A percentile compares a stretch with the other conserved stretches of the same genome.
These are phyloP conservation scores for Ustilago cynodontis DNA, from an alignment of 1,284 basidiomycete species.

Conservation along the genomic window DNA sequence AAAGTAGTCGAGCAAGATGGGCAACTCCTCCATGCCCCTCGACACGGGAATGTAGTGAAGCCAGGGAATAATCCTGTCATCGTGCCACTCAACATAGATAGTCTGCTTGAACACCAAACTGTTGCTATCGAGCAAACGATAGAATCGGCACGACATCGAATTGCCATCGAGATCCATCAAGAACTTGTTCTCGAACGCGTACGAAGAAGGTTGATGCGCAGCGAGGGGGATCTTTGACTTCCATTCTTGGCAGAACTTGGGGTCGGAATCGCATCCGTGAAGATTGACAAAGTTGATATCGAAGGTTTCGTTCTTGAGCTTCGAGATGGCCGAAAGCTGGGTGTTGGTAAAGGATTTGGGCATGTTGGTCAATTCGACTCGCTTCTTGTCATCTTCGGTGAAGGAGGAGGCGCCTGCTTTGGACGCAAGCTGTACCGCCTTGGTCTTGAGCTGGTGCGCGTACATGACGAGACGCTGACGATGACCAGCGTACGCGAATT, in stretches of 20 bases:
- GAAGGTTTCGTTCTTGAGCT: slow-evolving; percentile 10
- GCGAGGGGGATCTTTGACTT: slow-evolving; percentile 10
- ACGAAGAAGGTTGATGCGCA: too few species aligned
- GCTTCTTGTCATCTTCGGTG: slow-evolving; percentile 1
- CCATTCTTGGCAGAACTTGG: slow-evolving; percentile 27
- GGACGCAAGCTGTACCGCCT: slow-evolving; percentile 12
- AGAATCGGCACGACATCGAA: slow-evolving; percentile 41
- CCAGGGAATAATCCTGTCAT: slow-evolving; percentile 38
- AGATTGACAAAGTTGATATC: slow-evolving; percentile 33
- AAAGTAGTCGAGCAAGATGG: slow-evolving; percentile 35
- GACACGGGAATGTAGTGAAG: slow-evolving; percentile 39
- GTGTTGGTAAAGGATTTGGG: slow-evolving; percentile 8
- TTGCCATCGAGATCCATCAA: slow-evolving; percentile 41
- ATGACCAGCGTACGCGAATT: slow-evolving; percentile 10
- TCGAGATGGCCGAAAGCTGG: slow-evolving; percentile 21
- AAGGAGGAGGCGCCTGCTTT: neutral
- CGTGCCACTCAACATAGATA: slow-evolving; percentile 39
- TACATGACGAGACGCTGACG: slow-evolving; percentile 33
- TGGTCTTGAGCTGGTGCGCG: slow-evolving; percentile 18
- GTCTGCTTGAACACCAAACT: slow-evolving; percentile 46
- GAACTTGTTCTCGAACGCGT: slow-evolving; percentile 34
- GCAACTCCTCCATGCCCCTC: slow-evolving; percentile 29
- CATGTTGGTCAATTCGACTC: slow-evolving; percentile 24
- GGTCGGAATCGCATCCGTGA: slow-evolving; percentile 3
- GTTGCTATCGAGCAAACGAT: slow-evolving; percentile 48